Evolutionary conservation across 2,329 filamentous ascomycete genomes (phyloP).

Genomic region (Colletotrichum tofieldiae): DNA sequence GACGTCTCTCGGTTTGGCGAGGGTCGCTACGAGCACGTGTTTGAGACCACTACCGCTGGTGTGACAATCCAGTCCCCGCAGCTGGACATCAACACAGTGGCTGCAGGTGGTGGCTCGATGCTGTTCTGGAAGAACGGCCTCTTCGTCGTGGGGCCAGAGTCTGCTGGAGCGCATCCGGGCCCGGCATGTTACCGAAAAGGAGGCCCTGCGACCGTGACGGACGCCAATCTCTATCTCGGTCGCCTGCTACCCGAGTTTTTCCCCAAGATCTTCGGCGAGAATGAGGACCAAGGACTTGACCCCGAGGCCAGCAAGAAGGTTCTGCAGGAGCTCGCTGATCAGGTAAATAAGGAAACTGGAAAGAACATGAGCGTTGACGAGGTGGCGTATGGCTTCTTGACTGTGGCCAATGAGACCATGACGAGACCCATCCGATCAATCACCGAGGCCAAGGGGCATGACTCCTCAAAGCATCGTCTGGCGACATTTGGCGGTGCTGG

Average conservation of each 20-base stretch:
- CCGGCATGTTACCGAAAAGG: slow-evolving; percentile 93
- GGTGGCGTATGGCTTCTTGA: slow-evolving; percentile 90
- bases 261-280: slow-evolving; percentile 93
- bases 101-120: slow-evolving; percentile 87
- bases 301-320: slow-evolving; percentile 80
- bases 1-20: slow-evolving; percentile 91
- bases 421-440: slow-evolving; percentile 90
- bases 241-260: slow-evolving; percentile 92
- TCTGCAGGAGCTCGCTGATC: slow-evolving; percentile 81
- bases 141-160: slow-evolving; percentile 92
- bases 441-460: slow-evolving; percentile 93
- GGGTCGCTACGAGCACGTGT: slow-evolving; percentile 92
- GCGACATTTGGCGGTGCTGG: slow-evolving; percentile 94
- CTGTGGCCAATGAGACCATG: slow-evolving; percentile 94
- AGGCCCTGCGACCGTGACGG: slow-evolving; percentile 92
- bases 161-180: slow-evolving; percentile 89
- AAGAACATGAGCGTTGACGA: slow-evolving; percentile 84
- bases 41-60: slow-evolving; percentile 94
- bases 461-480: slow-evolving; percentile 90
- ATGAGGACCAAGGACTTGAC: slow-evolving; percentile 87
- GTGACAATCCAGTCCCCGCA: slow-evolving; percentile 94
- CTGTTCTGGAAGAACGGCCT: slow-evolving; percentile 92
- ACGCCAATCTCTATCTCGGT: slow-evolving; percentile 90
- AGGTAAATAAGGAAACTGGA: slow-evolving; percentile 83
- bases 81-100: slow-evolving; percentile 95